phyloP scores from a whole-genome alignment of 768 basidiomycete genomes.

The Sutorius australiensis region DNA sequence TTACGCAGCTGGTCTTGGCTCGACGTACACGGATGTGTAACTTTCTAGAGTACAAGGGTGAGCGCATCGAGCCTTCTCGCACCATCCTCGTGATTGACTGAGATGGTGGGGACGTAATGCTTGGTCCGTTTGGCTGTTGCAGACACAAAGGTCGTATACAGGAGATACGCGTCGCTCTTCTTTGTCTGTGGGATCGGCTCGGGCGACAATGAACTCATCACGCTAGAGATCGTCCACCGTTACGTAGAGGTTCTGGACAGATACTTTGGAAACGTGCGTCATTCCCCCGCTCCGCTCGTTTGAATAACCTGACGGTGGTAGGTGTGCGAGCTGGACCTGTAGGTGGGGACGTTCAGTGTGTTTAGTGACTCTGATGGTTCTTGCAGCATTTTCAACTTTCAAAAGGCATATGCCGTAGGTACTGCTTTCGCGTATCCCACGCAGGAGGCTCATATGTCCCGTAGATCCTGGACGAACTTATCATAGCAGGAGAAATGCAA shows the following conservation, averaged over 20 bases:
- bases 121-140: constrained; percentile 1
- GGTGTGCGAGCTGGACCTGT: constrained; percentile 95
- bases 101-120: not conserved
- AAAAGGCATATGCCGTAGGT: constrained; percentile 85
- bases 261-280: constrained; percentile 47
- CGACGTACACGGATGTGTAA: constrained; percentile 92
- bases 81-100: constrained; percentile 28
- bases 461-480: constrained; percentile 86
- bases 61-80: constrained; percentile 15
- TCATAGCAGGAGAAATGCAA: constrained; percentile 91
- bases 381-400: constrained; percentile 91
- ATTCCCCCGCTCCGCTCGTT: not conserved
- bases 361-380: not conserved
- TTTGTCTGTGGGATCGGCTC: constrained; percentile 86
- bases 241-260: constrained; percentile 85
- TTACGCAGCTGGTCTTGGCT: constrained; percentile 87
- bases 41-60: constrained; percentile 95
- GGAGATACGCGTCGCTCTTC: constrained; percentile 93
- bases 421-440: not conserved
- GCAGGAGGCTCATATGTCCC: not conserved
- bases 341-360: constrained; percentile 21
- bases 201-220: constrained; percentile 86
- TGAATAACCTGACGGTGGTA: constrained; percentile 23
- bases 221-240: constrained; percentile 90
- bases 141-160: constrained; percentile 89